A percentile compares a stretch with the other conserved stretches of the same genome.
phyloP scores from a whole-genome alignment of 2,329 filamentous ascomycete genomes.

The Colletotrichum sp. region DNA sequence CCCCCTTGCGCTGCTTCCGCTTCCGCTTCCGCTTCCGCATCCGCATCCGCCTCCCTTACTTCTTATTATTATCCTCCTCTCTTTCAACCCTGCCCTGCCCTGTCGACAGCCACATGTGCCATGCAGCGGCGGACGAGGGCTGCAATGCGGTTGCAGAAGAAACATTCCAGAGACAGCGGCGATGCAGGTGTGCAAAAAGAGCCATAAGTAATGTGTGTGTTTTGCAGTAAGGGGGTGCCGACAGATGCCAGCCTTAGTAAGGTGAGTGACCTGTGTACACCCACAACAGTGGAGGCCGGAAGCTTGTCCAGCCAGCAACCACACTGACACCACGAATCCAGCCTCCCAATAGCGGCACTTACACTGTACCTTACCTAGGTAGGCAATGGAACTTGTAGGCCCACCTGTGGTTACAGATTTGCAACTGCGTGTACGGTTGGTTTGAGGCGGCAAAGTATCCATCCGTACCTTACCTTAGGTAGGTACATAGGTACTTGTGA shows the following conservation, averaged over 20 bases:
- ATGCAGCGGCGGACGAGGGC: background rate
- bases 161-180: background rate
- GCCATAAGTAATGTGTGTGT: too few species aligned
- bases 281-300: constrained; percentile 2
- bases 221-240: too few species aligned
- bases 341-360: background rate
- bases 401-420: constrained; percentile 14
- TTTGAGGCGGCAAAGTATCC: background rate
- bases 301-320: constrained; percentile 2
- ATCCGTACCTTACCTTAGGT: background rate
- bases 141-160: background rate
- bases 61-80: too few species aligned
- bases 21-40: too few species aligned
- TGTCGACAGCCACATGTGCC: background rate
- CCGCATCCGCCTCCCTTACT: too few species aligned
- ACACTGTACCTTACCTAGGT: too few species aligned
- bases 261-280: background rate
- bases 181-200: background rate
- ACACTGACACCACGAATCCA: background rate
- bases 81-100: background rate
- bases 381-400: background rate
- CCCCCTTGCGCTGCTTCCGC: too few species aligned
- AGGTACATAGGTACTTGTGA: background rate
- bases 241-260: too few species aligned
- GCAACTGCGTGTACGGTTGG: background rate